Conservation (phyloP, 176 grass and related monocot genomes). For the Cenchrus purpureus region DNA sequence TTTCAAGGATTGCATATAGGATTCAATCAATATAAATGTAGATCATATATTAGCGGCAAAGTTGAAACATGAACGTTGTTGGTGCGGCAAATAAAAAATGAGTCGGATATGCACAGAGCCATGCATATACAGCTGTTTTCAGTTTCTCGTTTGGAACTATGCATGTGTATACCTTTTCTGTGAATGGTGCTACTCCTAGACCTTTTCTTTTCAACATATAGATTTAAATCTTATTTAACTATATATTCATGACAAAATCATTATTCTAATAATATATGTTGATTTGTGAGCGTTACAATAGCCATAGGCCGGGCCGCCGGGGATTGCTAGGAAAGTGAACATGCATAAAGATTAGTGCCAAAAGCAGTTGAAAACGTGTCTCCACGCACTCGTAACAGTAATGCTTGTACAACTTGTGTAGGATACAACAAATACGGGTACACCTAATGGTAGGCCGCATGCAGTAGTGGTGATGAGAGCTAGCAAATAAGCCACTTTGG, state of each 20-base stretch:
- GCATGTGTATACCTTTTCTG: neutral
- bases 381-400: neutral
- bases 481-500: neutral
- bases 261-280: neutral
- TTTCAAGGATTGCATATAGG: neutral
- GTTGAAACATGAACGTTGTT: neutral
- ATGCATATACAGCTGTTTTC: no score
- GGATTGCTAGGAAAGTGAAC: neutral
- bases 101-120: neutral
- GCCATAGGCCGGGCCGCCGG: neutral
- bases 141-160: neutral
- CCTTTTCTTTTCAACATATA: neutral
- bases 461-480: neutral
- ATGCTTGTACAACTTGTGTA: neutral
- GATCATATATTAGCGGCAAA: neutral
- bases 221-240: neutral
- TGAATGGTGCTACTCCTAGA: neutral
- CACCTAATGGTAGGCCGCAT: neutral
- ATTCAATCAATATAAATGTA: neutral
- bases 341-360: neutral
- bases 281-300: neutral
- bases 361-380: neutral
- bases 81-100: neutral
- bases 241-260: neutral
- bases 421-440: constrained; percentile 6